Base-by-base conservation (phyloP, 495 filamentous ascomycete species). In the Penicillium verhagenii region DNA sequence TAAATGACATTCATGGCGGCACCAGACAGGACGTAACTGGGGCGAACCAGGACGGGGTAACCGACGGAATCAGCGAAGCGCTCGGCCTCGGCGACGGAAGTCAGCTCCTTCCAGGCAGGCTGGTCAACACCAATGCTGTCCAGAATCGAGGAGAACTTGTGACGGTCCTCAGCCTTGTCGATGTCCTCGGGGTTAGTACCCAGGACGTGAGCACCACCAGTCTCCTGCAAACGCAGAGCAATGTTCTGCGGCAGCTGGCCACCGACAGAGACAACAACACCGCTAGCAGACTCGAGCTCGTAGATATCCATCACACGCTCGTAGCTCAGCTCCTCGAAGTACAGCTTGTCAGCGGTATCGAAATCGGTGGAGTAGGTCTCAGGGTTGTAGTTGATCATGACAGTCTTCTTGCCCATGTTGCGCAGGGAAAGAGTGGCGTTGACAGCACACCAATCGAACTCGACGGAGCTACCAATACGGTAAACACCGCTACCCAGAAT, bases 281-380 rank as follows among this genome's bases (percentile, higher is more conserved):
- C 93, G 47, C 79, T 84, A 23, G 93, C 88, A 51, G 74, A 79
- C 77, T 97, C 93, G 16, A 97, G 81, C 70, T 97, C 93, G 69
- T 96, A 97, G 57, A 97, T 97, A 75, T 97, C 93, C 92, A 96
- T 96, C 33, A 96, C 92, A 64, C 91, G 86, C 77, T 97, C 93
- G 66, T 97, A 97, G 77, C 89, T 93, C 48, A 97, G 77, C 75
- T 97, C 93, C 69, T 97, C 93, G 63, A 97, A 97, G 73, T 97
- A 97, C 21, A 97, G 82, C 64, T 86, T 92, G 60, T 97, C 94
- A n/a, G 94, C 90, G 9, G 85, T 87, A 65, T 97, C 93, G 70
- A 89, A 96, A 73, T 97, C 93, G 43, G 94, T 97, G 47, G 75
- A 82, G 58, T 85, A 87, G 14, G 92, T 97, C 71, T 96, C 92